Evolutionary conservation across 139 green algal species (phyloP).

Genomic region (Astrephomene gubernaculifera): DNA sequence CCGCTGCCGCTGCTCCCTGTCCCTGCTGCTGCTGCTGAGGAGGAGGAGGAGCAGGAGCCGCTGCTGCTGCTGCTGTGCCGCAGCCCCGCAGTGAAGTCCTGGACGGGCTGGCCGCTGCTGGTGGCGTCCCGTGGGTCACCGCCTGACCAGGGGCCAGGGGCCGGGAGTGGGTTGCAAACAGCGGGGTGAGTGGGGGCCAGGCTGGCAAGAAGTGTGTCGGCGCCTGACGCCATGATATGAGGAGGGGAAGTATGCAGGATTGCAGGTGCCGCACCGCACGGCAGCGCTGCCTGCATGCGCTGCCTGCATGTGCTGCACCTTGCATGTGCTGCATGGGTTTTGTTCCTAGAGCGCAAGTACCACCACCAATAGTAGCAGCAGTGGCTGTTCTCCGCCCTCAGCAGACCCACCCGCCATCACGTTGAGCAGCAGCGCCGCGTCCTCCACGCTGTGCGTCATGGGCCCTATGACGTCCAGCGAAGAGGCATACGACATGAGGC

Average conservation of each 20-base stretch:
- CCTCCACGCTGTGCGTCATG: conserved; percentile 85
- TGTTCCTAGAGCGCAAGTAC: too few species aligned
- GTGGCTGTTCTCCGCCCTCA: neutral
- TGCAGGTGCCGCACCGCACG: too few species aligned
- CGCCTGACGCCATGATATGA: too few species aligned
- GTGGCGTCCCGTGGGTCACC: conserved; percentile 80
- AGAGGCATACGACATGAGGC: conserved; percentile 95
- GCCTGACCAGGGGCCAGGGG: conserved; percentile 48
- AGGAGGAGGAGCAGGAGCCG: too few species aligned
- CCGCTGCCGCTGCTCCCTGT: too few species aligned
- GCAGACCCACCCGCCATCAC: conserved; percentile 77
- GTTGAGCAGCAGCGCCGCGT: conserved; percentile 87
- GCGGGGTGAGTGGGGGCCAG: neutral
- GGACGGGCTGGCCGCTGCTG: conserved; percentile 35
- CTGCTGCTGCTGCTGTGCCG: too few species aligned
- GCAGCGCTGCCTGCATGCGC: too few species aligned
- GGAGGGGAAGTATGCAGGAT: too few species aligned
- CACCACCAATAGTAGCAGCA: neutral
- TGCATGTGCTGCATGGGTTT: too few species aligned
- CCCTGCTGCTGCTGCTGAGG: too few species aligned
- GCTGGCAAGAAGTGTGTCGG: too few species aligned
- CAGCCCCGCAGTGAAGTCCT: conserved; percentile 68
- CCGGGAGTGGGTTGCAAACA: neutral
- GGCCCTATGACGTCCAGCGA: conserved; percentile 93
- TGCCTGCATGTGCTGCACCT: too few species aligned